phyloP scores from a whole-genome alignment of 257 asterid species.

The Nicotiana knightiana region DNA sequence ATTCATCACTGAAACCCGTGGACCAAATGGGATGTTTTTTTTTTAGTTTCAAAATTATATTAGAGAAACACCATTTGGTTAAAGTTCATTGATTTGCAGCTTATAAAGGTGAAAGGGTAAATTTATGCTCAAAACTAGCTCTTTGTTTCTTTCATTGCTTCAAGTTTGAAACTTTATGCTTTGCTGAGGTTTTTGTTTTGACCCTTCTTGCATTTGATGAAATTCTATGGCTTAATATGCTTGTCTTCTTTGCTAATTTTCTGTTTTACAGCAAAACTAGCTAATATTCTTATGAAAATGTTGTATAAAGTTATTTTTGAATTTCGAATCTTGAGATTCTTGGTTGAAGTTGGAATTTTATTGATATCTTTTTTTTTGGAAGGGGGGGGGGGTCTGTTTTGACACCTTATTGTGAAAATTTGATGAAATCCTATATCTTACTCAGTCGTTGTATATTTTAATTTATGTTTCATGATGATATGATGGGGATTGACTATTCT shows the following conservation, averaged over 20 bases:
- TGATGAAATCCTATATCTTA: not conserved
- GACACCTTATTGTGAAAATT: not conserved
- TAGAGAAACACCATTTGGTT: no score
- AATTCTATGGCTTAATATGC: not conserved
- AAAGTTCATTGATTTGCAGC: no score
- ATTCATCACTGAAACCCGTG: no score
- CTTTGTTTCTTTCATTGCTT: no score
- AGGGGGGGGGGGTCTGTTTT: not conserved
- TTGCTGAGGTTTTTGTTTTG: not conserved
- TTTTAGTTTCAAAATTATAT: no score
- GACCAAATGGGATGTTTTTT: no score
- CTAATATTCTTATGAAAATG: not conserved
- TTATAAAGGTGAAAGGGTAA: not conserved
- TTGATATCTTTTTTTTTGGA: conserved; percentile 10
- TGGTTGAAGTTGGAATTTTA: conserved; percentile 13
- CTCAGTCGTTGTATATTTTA: not conserved
- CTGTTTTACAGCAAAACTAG: not conserved
- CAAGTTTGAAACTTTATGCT: not conserved
- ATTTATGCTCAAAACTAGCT: not conserved
- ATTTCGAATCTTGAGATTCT: not conserved
- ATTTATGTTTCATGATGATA: not conserved
- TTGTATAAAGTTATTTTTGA: not conserved
- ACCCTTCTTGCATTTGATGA: not conserved
- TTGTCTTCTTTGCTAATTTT: not conserved
- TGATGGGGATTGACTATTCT: not conserved